These are phyloP conservation scores for Boletus eberwhitei DNA, from an alignment of 768 basidiomycete species.

Conservation along the genomic window DNA sequence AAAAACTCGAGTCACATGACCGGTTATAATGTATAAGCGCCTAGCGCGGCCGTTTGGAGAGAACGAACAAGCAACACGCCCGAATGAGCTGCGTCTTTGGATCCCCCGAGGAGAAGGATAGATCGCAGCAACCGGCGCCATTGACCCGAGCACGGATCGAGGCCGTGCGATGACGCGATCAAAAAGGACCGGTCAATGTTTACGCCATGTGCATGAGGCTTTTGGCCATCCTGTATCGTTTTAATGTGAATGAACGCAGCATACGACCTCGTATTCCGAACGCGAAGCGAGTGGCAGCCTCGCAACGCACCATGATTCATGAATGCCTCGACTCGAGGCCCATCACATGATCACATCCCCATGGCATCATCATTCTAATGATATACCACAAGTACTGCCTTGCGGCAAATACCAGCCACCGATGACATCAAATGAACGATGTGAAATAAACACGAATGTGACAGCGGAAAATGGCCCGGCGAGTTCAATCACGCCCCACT, in stretches of 20 bases:
- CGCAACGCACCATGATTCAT: neutral
- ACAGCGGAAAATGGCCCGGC: too few species aligned
- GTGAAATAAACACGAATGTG: too few species aligned
- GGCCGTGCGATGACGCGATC: neutral
- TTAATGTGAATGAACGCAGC: too few species aligned
- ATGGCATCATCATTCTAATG: too few species aligned
- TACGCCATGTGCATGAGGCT: conserved; percentile 1
- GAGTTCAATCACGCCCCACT: too few species aligned
- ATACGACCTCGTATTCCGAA: neutral
- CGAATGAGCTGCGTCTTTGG: too few species aligned
- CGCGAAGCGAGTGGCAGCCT: conserved; percentile 14
- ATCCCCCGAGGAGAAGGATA: too few species aligned
- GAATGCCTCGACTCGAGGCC: neutral
- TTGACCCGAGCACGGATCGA: too few species aligned
- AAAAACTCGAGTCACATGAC: neutral
- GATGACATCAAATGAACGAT: neutral
- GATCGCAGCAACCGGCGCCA: too few species aligned
- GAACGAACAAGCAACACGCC: too few species aligned
- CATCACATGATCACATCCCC: too few species aligned
- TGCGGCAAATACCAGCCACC: neutral
- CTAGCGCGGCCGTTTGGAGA: too few species aligned
- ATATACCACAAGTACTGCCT: neutral
- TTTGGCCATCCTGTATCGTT: neutral
- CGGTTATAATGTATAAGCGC: neutral
- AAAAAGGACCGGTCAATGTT: neutral